These are phyloP conservation scores for Calonectria crousiana DNA, from an alignment of 2,329 filamentous ascomycete species.

Conservation along the genomic window DNA sequence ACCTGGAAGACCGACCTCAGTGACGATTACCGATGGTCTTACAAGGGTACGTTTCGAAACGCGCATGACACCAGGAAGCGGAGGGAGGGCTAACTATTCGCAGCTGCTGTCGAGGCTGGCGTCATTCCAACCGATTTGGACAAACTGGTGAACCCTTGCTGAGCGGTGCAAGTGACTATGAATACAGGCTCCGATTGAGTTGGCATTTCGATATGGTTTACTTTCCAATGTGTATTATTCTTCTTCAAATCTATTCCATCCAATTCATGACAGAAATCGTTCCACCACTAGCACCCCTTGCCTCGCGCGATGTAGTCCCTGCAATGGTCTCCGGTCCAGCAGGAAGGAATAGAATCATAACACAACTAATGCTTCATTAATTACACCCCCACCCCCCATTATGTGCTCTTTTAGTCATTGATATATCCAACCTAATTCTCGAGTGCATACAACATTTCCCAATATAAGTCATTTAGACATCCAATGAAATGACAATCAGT, in stretches of 20 bases:
- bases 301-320: not conserved
- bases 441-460: not conserved
- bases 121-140: constrained; percentile 38
- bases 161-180: not conserved
- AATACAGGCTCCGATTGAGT: not conserved
- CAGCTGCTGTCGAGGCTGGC: constrained; percentile 37
- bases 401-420: not conserved
- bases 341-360: not conserved
- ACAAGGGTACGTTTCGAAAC: constrained; percentile 32
- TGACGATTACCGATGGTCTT: constrained; percentile 43
- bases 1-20: constrained; percentile 41
- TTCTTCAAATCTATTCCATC: not conserved
- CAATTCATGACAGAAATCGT: not conserved
- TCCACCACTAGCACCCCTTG: not conserved
- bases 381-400: too few species aligned
- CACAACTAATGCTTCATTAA: not conserved
- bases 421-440: not conserved
- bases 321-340: not conserved
- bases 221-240: constrained; percentile 2
- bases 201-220: not conserved
- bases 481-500: not conserved
- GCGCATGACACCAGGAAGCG: not conserved
- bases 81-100: not conserved
- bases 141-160: constrained; percentile 35
- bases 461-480: not conserved